Evolutionary conservation across 106 monocot genomes (phyloP), one percentile per base, ranked within the genome.

Genomic region (Narthecium ossifragum): DNA sequence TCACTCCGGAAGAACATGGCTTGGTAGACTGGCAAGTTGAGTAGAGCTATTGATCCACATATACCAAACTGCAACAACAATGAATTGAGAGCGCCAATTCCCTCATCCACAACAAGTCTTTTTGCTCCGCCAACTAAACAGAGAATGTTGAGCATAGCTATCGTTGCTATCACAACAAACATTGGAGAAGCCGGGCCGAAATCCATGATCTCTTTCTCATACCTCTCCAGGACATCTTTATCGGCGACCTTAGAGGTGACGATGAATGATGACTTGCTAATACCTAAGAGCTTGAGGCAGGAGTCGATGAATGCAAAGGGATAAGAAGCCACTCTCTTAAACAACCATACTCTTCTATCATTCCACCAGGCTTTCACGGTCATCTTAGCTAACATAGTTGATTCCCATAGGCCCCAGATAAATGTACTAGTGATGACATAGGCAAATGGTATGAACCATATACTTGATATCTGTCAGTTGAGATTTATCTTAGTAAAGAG

Each of bases 291-390:
- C 32, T 77, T 83, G 7, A 78, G 58, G 12, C 64, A 4, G 34
- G 80, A 51, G 64, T 88, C 88, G 1, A 76, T 41, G 23, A 69
- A 40, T 8, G 72, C 84, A 23, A 84, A 88, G 14, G 75, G 60
- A 75, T 84, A 92, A 5, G 87, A 80, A 20, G 84, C 78, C 8
- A 57, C 46, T 52, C 87, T 80, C 56, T 65, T 84, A 36, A 54
- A 76, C 5, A 88, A 24, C 81, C 78, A 78, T 52, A 87, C 84
- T 60, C 92, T 77, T 34, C 66, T 46, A 34, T 74, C 76, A 38
- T 93, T 93, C 88, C 88, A 88, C 93, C 88, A 93, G 18, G 67
- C 72, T 40, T 73, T 52, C 3, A 67, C 21, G 3, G 73, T 78
- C 9, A 34, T 21, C 27, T 67, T 67, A 22, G 31, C 28, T 2